Base-by-base conservation (phyloP, 2,329 filamentous ascomycete species). In the Arachnopeziza araneosa region DNA sequence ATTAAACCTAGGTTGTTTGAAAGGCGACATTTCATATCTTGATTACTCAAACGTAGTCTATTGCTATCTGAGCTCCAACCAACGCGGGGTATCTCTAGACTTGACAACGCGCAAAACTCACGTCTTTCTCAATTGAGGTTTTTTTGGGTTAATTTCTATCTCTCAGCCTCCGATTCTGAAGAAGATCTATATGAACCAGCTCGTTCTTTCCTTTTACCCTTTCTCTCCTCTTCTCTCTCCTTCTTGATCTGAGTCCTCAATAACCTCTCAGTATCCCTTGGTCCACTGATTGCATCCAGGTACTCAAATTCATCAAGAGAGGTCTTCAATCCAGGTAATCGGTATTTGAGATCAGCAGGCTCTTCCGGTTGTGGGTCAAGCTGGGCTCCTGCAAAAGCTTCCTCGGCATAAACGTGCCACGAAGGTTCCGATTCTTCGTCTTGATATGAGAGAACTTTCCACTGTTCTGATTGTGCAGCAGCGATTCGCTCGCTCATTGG, bases 401-500 rank as follows among this genome's bases (percentile, higher is more conserved):
- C 87, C 66, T 89, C 84, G 60, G 87, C 82, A 73, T 92, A 96
- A 32, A 86, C 81, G 30, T 84, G 82, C 84, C 90, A 96, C 2
- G 91, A 87, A 60, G 85, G 83, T 64, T 86, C 81, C 58, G 86
- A 84, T 69, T 95, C 88, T 73, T 96, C 91, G 71, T 96, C 90
- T 56, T 89, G 82, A 78, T 93, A 97, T 63, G 85, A 80, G 73
- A 96, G 82, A 63, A 81, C 83, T 65, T 85, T 83, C 95, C 95
- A 99, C 59, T 81, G 78, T 72, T 99, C 93, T 56, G 86, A 83
- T 76, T 96, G 90, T 51, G 96, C 91, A 52, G 81, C 77, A 67
- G 88, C 85, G 64, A 98, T 83, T 30, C 91, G 85, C 70, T 89
- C 82, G 63, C 83, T 87, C 79, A 89, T 95, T 44, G 86, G 36